Base-by-base conservation (phyloP, 495 filamentous ascomycete species). In the Articulospora tetracladia region DNA sequence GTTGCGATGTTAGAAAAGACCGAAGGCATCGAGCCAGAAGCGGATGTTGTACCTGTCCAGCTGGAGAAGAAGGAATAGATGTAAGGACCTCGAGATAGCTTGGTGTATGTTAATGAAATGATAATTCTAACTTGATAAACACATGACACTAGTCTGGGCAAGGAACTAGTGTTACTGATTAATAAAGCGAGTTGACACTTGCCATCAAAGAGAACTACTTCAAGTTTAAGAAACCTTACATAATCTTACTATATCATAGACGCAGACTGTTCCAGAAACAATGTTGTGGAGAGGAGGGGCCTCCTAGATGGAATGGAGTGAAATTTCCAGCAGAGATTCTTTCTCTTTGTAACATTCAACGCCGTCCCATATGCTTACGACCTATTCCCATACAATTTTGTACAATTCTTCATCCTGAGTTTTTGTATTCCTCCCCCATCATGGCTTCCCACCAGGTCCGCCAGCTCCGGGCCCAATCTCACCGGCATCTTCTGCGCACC, bases 401-500 rank as follows among this genome's bases (percentile, higher is more conserved):
- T 39, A 28, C 39, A 20, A 15, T 34, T 47, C 17, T 50, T 7
- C 20, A 4, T 15, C 15, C 32, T 34, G 3, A 23, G 10, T n/a
- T 12, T 22, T 4, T 55, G 25, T n/a, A 55, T 10, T 48, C 1
- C 0, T 22, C 41, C 17, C 34, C 26, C 10, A 26, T 61, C 32
- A 67, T 22, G 60, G 50, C 20, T 32, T 54, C 53, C 54, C 55
- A 22, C 60, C 66, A 0, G 36, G 55, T 26, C 30, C 55, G 11
- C 39, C 39, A 19, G 67, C 60, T 19, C 61, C 61, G 8, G 67
- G 63, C 25, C 61, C 61, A 53, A 64, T 49, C 7, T 59, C 36
- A 0, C 61, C 62, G 7, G 62, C 72, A 90, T 79, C 69, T 81
- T 69, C 59, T 83, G 78, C 25, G 88, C 93, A 62, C 91, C 91